Conservation (phyloP, 129 eudicot species). For the Centrapalus pauciflorus region DNA sequence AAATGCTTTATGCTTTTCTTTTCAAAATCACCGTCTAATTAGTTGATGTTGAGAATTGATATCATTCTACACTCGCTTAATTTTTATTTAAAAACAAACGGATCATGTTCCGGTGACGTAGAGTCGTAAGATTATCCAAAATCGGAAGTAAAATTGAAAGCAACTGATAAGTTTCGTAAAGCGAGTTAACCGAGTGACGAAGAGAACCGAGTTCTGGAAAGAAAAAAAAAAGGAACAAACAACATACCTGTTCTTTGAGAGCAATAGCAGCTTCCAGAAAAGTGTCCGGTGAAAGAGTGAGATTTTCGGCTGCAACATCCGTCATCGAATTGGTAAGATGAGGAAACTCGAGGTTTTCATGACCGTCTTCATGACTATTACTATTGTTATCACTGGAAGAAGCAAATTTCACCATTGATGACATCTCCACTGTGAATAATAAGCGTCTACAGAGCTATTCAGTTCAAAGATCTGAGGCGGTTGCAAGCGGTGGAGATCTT, state of each 20-base stretch:
- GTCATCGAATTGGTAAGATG: constrained; percentile 16
- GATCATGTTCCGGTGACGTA: not conserved
- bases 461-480: not conserved
- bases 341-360: constrained; percentile 34
- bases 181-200: not conserved
- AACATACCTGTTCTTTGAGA: constrained; percentile 62
- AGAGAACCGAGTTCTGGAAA: not conserved
- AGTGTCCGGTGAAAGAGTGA: constrained; percentile 40
- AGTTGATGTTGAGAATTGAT: not conserved
- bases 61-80: not conserved
- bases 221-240: not conserved
- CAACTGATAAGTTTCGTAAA: not conserved
- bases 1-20: not conserved
- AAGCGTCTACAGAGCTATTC: not conserved
- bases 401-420: constrained; percentile 39
- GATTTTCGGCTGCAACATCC: constrained; percentile 1
- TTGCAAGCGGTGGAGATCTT: constrained; percentile 14
- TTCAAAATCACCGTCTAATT: not conserved
- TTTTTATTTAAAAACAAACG: not conserved
- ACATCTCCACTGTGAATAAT: constrained; percentile 19
- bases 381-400: constrained; percentile 37
- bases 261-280: constrained; percentile 64
- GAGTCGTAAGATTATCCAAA: not conserved
- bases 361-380: constrained; percentile 37
- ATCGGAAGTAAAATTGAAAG: not conserved